Conservation (phyloP, 306 rosid genomes). For the Abrus pulchellus region DNA sequence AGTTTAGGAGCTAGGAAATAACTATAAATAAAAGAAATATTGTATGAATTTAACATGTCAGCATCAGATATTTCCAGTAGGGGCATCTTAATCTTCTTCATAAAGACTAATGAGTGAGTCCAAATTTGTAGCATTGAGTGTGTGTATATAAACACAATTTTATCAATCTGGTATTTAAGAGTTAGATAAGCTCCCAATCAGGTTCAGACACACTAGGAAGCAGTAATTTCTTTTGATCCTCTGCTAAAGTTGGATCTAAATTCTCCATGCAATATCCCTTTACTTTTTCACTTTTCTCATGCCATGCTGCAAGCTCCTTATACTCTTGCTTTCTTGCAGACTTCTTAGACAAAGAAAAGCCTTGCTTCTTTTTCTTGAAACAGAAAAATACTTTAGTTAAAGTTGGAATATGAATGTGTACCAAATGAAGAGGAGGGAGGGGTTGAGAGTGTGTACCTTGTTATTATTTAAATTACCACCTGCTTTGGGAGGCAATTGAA, state of each 20-base stretch:
- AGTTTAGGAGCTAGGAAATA: background rate
- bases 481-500: constrained; percentile 52
- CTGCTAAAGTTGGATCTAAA: constrained; percentile 32
- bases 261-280: constrained; percentile 38
- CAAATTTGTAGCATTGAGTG: constrained; percentile 20
- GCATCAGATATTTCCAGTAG: constrained; percentile 27
- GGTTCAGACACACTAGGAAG: constrained; percentile 57
- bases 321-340: constrained; percentile 87
- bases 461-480: constrained; percentile 51
- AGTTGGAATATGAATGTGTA: background rate
- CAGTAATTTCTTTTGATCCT: constrained; percentile 42
- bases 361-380: constrained; percentile 66
- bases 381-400: constrained; percentile 13
- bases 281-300: constrained; percentile 49
- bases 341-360: constrained; percentile 66
- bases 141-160: constrained; percentile 46
- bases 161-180: constrained; percentile 26
- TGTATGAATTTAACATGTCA: constrained; percentile 20
- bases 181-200: constrained; percentile 90
- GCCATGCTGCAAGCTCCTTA: constrained; percentile 74
- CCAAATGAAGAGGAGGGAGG: background rate
- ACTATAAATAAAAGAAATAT: background rate
- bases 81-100: constrained; percentile 36
- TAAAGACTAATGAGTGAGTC: constrained; percentile 34
- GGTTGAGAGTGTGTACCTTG: constrained; percentile 63